Conservation (phyloP, 2,329 filamentous ascomycete species). For the Teratosphaeria destructans region DNA sequence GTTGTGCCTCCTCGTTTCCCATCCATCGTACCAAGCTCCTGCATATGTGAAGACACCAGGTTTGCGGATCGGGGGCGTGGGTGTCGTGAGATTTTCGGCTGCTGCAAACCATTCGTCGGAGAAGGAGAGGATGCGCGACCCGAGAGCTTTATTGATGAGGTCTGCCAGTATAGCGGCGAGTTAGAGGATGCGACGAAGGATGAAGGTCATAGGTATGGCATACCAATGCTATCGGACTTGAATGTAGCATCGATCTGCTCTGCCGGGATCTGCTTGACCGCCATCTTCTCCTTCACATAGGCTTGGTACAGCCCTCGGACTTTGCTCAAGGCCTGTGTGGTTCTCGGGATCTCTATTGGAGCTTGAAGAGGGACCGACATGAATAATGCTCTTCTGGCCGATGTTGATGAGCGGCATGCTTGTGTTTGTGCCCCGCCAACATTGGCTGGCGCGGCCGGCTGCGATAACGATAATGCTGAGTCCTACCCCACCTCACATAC, state of each 20-base stretch:
- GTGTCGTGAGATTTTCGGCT: constrained; percentile 48
- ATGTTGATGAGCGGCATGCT: background rate
- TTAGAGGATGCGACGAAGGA: no score
- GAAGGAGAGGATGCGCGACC: constrained; percentile 44
- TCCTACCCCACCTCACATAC: background rate
- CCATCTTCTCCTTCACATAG: background rate
- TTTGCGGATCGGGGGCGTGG: constrained; percentile 45
- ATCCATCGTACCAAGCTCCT: constrained; percentile 55
- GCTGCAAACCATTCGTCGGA: constrained; percentile 54
- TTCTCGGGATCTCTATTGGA: background rate
- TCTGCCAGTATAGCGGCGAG: constrained; percentile 22
- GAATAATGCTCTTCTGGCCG: background rate
- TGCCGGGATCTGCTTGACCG: constrained; percentile 30
- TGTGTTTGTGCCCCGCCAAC: background rate
- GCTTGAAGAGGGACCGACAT: background rate
- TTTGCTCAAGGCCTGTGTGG: background rate
- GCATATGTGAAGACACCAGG: constrained; percentile 49
- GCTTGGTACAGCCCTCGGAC: background rate
- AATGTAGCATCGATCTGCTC: constrained; percentile 45
- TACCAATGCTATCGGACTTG: constrained; percentile 44
- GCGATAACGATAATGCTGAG: background rate
- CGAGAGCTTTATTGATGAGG: constrained; percentile 43
- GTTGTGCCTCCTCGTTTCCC: constrained; percentile 55
- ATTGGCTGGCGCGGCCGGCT: background rate
- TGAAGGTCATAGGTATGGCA: constrained; percentile 13